phyloP scores from a whole-genome alignment of 2,329 filamentous ascomycete species.

The Verticillium longisporum region DNA sequence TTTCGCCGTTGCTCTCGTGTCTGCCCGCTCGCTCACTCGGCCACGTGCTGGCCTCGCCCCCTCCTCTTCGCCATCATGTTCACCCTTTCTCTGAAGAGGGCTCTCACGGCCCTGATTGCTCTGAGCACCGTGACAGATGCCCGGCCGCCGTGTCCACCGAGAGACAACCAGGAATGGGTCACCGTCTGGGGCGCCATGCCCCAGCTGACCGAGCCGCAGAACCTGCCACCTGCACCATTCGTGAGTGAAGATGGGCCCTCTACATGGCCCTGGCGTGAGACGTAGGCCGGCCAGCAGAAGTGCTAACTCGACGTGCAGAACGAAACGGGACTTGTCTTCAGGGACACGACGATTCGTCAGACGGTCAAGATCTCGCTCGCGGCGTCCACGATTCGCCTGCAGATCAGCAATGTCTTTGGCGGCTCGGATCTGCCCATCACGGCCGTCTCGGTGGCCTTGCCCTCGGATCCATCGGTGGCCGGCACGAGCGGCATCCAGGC shows the following conservation, averaged over 20 bases:
- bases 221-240: slow-evolving; percentile 51
- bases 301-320: slow-evolving; percentile 31
- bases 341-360: slow-evolving; percentile 54
- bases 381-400: slow-evolving; percentile 47
- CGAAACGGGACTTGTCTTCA: slow-evolving; percentile 42
- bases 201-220: slow-evolving; percentile 51
- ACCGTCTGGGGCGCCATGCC: slow-evolving; percentile 58
- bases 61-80: background rate
- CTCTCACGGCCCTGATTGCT: background rate
- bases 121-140: background rate
- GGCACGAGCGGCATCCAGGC: slow-evolving; percentile 41
- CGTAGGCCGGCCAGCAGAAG: too few relatives aligned
- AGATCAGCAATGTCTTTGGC: slow-evolving; percentile 57
- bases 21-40: background rate
- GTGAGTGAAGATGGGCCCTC: slow-evolving; percentile 24
- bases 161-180: slow-evolving; percentile 44
- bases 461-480: slow-evolving; percentile 37
- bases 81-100: background rate
- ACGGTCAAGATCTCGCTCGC: slow-evolving; percentile 50
- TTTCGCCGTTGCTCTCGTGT: background rate
- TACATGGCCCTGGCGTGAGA: background rate
- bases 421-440: slow-evolving; percentile 49
- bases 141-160: background rate
- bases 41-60: background rate
- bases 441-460: slow-evolving; percentile 46